phyloP scores from a whole-genome alignment of 1,139 yeast species.

The Geotrichum cucujoidarum region DNA sequence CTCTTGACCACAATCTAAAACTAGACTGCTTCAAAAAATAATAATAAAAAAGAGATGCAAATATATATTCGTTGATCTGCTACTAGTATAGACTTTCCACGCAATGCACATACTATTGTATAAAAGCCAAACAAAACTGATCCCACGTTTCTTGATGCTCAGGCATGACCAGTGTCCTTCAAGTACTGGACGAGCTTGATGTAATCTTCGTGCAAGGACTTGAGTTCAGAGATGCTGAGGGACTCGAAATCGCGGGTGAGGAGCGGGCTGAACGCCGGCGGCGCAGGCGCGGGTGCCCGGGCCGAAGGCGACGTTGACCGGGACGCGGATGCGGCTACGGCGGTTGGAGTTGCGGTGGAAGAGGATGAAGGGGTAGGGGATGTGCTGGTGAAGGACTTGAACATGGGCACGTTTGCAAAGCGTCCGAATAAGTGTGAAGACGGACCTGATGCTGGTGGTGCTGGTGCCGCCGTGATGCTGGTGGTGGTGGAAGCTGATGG shows the following conservation, averaged over 20 bases:
- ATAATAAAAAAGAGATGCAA: too few species aligned
- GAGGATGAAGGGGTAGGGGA: slow-evolving; percentile 2
- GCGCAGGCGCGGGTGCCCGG: not conserved
- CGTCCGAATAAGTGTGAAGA: slow-evolving; percentile 9
- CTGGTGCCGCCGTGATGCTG: not conserved
- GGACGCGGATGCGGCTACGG: too few species aligned
- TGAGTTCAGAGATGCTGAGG: slow-evolving; percentile 36
- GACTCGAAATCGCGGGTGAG: slow-evolving; percentile 23
- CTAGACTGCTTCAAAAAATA: too few species aligned
- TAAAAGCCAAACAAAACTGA: too few species aligned
- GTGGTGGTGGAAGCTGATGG: not conserved
- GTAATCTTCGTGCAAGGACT: slow-evolving; percentile 37
- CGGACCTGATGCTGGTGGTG: not conserved
- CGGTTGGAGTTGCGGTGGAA: not conserved
- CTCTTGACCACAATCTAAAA: too few species aligned
- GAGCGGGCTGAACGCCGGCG: slow-evolving; percentile 24
- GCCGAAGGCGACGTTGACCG: slow-evolving; percentile 5
- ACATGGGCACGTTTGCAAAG: slow-evolving; percentile 9
- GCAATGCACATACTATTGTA: too few species aligned
- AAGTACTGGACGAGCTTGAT: slow-evolving; percentile 34
- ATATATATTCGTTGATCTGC: too few species aligned
- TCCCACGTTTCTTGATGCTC: too few species aligned
- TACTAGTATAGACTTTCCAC: too few species aligned
- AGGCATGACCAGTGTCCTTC: slow-evolving; percentile 29
- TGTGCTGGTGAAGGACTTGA: slow-evolving; percentile 8